phyloP scores from a whole-genome alignment of 352 stramenopile species.

The Pythium dissotocum region DNA sequence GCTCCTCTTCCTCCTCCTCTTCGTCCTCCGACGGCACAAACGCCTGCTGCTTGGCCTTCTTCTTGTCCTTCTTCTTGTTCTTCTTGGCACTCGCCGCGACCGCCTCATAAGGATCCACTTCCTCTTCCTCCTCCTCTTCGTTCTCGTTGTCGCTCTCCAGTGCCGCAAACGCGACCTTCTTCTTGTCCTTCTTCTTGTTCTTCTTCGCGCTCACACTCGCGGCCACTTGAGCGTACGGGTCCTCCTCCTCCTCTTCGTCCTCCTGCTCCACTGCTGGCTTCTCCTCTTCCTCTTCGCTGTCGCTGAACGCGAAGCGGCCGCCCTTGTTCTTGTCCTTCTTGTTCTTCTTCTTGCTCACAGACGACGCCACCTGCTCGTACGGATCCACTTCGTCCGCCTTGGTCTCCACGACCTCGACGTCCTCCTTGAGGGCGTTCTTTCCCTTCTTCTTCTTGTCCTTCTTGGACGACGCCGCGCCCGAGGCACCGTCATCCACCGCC shows the following conservation, averaged over 20 bases:
- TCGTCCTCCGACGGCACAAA: slow-evolving; percentile 47
- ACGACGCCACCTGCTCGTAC: slow-evolving; percentile 29
- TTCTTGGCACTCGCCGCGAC: slow-evolving; percentile 64
- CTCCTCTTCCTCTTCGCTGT: slow-evolving; percentile 44
- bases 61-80: slow-evolving; percentile 76
- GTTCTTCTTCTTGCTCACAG: slow-evolving; percentile 32
- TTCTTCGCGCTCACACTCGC: slow-evolving; percentile 32
- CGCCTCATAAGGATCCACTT: slow-evolving; percentile 50
- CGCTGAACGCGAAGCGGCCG: slow-evolving; percentile 26
- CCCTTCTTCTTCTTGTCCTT: slow-evolving; percentile 78
- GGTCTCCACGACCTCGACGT: slow-evolving; percentile 19
- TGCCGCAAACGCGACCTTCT: slow-evolving; percentile 28
- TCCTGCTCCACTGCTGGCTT: slow-evolving; percentile 32
- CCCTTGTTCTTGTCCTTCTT: slow-evolving; percentile 39
- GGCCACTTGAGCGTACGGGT: slow-evolving; percentile 31
- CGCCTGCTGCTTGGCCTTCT: slow-evolving; percentile 39
- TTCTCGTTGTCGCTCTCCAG: slow-evolving; percentile 8
- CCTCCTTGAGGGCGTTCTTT: slow-evolving; percentile 75
- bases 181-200: slow-evolving; percentile 41
- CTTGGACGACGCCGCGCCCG: background rate
- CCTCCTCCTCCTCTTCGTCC: slow-evolving; percentile 30
- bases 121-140: slow-evolving; percentile 37
- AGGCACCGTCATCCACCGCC: slow-evolving; percentile 24
- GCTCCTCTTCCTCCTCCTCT: slow-evolving; percentile 34
- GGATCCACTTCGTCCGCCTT: slow-evolving; percentile 32